phyloP scores from a whole-genome alignment of 2,329 filamentous ascomycete species.

The Amylocarpus encephaloides region DNA sequence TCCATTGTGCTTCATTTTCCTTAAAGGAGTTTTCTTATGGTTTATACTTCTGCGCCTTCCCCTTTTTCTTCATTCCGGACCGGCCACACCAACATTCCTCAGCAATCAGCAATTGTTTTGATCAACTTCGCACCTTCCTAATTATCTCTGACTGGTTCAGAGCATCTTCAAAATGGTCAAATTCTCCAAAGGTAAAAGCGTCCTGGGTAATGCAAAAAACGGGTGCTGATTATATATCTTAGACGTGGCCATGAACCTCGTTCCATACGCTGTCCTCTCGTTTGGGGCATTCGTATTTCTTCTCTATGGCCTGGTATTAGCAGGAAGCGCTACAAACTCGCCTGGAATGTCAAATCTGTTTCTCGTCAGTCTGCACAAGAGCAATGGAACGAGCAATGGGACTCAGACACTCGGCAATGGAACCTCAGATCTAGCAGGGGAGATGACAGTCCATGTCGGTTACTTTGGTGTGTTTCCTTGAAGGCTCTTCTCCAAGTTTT shows the following conservation, averaged over 20 bases:
- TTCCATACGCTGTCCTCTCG: neutral
- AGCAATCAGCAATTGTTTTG: too few species aligned
- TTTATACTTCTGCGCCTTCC: too few species aligned
- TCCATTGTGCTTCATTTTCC: too few species aligned
- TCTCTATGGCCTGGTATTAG: neutral
- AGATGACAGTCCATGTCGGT: neutral
- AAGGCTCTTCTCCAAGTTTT: too few species aligned
- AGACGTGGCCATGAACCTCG: neutral
- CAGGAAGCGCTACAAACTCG: neutral
- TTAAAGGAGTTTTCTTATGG: too few species aligned
- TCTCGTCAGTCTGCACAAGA: conserved; percentile 2
- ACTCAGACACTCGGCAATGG: neutral
- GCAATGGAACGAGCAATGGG: neutral
- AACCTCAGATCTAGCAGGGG: neutral
- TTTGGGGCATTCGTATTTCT: neutral
- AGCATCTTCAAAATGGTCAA: neutral
- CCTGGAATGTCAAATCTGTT: conserved; percentile 3
- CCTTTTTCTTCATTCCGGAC: too few species aligned
- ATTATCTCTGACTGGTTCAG: neutral
- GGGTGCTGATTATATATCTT: neutral
- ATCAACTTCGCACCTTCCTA: too few species aligned
- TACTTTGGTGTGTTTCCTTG: conserved; percentile 2
- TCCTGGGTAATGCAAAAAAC: neutral
- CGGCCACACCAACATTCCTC: too few species aligned
- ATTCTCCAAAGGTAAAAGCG: neutral